Evolutionary conservation across 257 asterid species (phyloP).

Genomic region (Paulownia fortunei): DNA sequence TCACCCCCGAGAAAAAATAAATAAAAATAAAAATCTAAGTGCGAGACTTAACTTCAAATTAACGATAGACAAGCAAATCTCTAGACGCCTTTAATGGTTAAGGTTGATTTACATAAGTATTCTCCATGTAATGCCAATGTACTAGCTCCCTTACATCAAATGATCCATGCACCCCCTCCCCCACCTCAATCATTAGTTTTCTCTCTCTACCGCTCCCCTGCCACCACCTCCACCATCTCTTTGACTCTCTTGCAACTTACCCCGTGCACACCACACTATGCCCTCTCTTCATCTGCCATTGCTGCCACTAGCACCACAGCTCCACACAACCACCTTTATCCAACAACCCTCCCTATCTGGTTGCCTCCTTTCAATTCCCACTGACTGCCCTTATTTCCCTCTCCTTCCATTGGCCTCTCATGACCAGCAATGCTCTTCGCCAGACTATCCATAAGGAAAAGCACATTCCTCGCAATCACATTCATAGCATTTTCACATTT

Average conservation of each 20-base stretch:
- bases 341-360: not conserved
- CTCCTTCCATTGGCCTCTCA: not conserved
- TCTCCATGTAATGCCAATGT: not conserved
- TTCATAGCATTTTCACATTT: not conserved
- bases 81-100: not conserved
- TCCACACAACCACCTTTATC: not conserved
- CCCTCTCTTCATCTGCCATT: not conserved
- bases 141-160: not conserved
- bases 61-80: not conserved
- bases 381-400: not conserved
- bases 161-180: too few species aligned
- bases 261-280: too few species aligned
- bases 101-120: not conserved
- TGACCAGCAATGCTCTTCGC: not conserved
- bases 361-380: not conserved
- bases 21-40: not conserved
- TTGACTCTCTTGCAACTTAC: not conserved
- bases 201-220: not conserved
- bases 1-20: not conserved
- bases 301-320: not conserved
- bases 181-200: too few species aligned
- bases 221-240: not conserved
- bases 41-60: not conserved
- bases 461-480: not conserved
- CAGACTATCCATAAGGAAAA: not conserved